phyloP scores from a whole-genome alignment of 352 stramenopile genomes.

The Globisporangium viniferum region DNA sequence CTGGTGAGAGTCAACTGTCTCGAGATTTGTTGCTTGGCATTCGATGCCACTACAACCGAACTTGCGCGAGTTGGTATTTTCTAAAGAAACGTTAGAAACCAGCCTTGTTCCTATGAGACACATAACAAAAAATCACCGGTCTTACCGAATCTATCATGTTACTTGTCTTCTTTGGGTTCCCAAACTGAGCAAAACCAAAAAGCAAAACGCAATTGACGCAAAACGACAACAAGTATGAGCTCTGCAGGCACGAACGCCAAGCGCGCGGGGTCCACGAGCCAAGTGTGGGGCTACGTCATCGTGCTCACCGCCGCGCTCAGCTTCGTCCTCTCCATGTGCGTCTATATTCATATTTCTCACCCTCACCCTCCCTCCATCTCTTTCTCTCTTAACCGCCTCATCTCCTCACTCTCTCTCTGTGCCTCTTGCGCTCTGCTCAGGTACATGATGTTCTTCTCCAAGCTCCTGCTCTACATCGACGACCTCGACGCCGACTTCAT shows the following conservation, averaged over 20 bases:
- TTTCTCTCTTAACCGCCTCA: neutral
- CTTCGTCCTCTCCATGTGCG: slow-evolving; percentile 68
- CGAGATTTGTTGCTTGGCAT: no score
- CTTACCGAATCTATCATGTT: neutral
- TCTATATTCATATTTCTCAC: neutral
- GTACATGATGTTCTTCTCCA: slow-evolving; percentile 77
- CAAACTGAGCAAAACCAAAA: neutral
- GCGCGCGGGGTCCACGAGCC: slow-evolving; percentile 65
- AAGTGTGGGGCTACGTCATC: slow-evolving; percentile 80
- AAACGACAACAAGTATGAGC: neutral
- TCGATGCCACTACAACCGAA: no score
- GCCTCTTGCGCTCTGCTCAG: slow-evolving; percentile 19
- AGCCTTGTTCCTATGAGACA: neutral
- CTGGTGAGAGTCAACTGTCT: no score
- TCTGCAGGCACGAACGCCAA: slow-evolving; percentile 14
- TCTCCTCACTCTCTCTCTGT: neutral
- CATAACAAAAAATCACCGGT: neutral
- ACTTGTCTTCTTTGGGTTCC: neutral
- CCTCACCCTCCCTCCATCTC: neutral
- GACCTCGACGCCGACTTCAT: neutral
- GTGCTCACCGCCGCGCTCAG: slow-evolving; percentile 39
- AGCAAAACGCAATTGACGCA: neutral
- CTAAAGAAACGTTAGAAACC: neutral
- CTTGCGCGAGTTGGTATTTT: no score
- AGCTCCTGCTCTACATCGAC: slow-evolving; percentile 37